A percentile compares a stretch with the other conserved stretches of the same genome.
These are phyloP conservation scores for Dactylellina leptospora DNA, from an alignment of 2,329 filamentous ascomycete genomes.

Conservation along the genomic window DNA sequence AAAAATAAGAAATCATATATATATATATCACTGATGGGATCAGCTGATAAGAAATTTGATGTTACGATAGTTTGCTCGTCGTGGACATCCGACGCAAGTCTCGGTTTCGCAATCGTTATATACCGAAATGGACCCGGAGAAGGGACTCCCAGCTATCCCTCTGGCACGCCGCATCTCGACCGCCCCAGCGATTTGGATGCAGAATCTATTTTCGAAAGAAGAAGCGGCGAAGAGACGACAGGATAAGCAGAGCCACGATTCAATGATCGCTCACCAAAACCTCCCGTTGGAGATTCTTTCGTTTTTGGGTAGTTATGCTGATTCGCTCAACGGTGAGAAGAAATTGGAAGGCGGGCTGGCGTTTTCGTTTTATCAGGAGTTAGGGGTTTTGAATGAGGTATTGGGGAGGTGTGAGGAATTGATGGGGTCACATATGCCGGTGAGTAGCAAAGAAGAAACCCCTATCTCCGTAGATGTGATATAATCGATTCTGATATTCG, in stretches of 20 bases:
- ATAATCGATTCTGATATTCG: background rate
- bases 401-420: constrained; percentile 45
- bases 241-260: constrained; percentile 13
- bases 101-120: constrained; percentile 48
- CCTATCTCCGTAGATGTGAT: background rate
- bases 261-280: constrained; percentile 44
- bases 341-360: constrained; percentile 37
- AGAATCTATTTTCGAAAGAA: constrained; percentile 21
- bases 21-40: too few relatives aligned
- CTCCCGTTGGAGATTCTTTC: constrained; percentile 50
- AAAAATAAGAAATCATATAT: too few relatives aligned
- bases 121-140: constrained; percentile 44
- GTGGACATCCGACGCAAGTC: constrained; percentile 31
- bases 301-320: constrained; percentile 52
- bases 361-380: constrained; percentile 23
- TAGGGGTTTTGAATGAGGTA: constrained; percentile 44
- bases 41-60: background rate
- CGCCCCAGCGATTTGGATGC: constrained; percentile 12
- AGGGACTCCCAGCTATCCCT: constrained; percentile 45
- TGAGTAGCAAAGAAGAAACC: too few relatives aligned
- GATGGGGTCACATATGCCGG: constrained; percentile 41
- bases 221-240: constrained; percentile 13
- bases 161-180: constrained; percentile 12
- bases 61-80: constrained; percentile 40
- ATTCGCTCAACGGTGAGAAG: constrained; percentile 34